Evolutionary conservation across 1,284 basidiomycete genomes (phyloP).

Genomic region (Phellopilus nigrolimitatus): DNA sequence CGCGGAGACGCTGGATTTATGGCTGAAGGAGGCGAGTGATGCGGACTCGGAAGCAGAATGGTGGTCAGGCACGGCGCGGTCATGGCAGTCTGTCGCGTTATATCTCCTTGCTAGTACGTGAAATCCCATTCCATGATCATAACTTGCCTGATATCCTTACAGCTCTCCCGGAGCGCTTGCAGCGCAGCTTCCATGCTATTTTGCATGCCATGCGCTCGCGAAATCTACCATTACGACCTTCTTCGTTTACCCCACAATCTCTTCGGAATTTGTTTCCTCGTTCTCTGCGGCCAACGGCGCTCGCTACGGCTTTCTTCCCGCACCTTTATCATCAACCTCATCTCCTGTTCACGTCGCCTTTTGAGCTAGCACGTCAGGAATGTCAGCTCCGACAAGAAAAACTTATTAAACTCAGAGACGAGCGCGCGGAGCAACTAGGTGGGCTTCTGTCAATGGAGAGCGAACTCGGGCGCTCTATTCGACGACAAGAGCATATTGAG

Average conservation of each 20-base stretch:
- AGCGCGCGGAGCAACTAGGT: constrained; percentile 60
- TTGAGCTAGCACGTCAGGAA: constrained; percentile 58
- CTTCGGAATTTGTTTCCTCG: constrained; percentile 46
- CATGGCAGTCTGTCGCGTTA: constrained; percentile 41
- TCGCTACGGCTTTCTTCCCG: constrained; percentile 59
- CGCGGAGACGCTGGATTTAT: constrained; percentile 50
- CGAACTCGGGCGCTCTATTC: constrained; percentile 27
- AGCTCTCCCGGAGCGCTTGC: constrained; percentile 59
- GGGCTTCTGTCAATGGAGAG: constrained; percentile 50
- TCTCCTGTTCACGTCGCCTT: constrained; percentile 35
- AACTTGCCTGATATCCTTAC: constrained; percentile 1
- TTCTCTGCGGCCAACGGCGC: constrained; percentile 39
- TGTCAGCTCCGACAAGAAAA: constrained; percentile 53
- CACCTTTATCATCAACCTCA: constrained; percentile 30
- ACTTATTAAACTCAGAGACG: constrained; percentile 57
- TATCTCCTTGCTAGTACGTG: constrained; percentile 68
- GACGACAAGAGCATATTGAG: constrained; percentile 9
- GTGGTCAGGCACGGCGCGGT: constrained; percentile 67
- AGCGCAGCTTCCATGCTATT: constrained; percentile 38
- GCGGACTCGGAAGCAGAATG: constrained; percentile 69
- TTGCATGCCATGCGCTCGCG: constrained; percentile 40
- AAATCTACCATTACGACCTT: constrained; percentile 44
- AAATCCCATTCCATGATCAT: background rate
- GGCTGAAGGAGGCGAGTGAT: constrained; percentile 55
- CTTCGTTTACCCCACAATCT: constrained; percentile 46